These are phyloP conservation scores for Scleromitrula shiraiana DNA, from an alignment of 2,329 filamentous ascomycete genomes.

Conservation along the genomic window DNA sequence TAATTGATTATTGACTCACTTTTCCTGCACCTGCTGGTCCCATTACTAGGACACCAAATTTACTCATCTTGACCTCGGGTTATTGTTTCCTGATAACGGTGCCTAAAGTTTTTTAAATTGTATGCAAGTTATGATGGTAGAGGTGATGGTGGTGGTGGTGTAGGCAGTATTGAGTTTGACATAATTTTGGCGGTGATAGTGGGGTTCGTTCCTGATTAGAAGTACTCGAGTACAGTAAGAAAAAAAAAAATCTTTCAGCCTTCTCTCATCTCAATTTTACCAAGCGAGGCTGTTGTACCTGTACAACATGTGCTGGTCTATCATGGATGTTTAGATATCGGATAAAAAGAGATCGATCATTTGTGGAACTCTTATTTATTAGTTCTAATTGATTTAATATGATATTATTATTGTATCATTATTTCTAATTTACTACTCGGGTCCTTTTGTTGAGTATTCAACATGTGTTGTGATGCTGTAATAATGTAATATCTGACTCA, in stretches of 20 bases:
- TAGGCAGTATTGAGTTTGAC: too few species aligned
- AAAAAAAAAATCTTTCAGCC: constrained; percentile 5
- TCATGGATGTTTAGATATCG: too few species aligned
- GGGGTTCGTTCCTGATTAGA: neutral
- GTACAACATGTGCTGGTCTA: neutral
- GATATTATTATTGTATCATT: too few species aligned
- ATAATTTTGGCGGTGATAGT: constrained; percentile 4
- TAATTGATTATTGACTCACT: constrained; percentile 41
- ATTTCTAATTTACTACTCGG: too few species aligned
- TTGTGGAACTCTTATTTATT: too few species aligned
- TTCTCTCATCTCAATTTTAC: neutral
- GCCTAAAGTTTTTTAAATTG: neutral
- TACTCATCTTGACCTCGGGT: constrained; percentile 57
- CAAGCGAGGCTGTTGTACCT: neutral
- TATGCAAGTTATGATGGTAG: neutral
- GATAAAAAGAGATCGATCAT: too few species aligned
- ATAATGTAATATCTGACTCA: too few species aligned
- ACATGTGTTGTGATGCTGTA: too few species aligned
- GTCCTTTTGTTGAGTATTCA: too few species aligned
- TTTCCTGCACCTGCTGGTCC: constrained; percentile 94
- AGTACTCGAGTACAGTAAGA: too few species aligned
- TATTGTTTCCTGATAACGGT: neutral
- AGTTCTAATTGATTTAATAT: too few species aligned
- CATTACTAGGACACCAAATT: constrained; percentile 92
- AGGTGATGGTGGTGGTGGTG: constrained; percentile 2